Percentiles rank a stretch among this genome's conserved stretches.
These are phyloP conservation scores for Rutidosis leptorrhynchoides DNA, from an alignment of 129 eudicot genomes.

Conservation along the genomic window DNA sequence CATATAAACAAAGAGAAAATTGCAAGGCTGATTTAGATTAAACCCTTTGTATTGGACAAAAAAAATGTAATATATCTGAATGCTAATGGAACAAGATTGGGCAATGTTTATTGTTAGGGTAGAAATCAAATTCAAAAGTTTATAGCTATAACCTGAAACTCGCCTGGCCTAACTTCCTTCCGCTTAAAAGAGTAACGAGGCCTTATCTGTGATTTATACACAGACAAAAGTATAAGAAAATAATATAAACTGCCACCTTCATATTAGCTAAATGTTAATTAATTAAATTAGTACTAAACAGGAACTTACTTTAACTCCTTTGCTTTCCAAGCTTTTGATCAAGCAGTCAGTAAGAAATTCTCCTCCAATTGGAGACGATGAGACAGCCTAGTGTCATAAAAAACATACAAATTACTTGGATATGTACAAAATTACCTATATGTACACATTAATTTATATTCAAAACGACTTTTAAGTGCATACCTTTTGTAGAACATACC, in stretches of 20 bases:
- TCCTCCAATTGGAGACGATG: constrained; percentile 90
- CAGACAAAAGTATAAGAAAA: constrained; percentile 4
- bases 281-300: neutral
- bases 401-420: constrained; percentile 8
- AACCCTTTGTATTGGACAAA: neutral
- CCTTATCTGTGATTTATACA: constrained; percentile 57
- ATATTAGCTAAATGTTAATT: constrained; percentile 8
- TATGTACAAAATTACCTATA: neutral
- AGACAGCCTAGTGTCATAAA: constrained; percentile 59
- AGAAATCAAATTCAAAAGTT: constrained; percentile 8
- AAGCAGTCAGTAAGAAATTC: constrained; percentile 91
- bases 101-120: neutral
- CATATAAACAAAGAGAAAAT: neutral
- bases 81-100: neutral
- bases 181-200: constrained; percentile 95
- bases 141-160: constrained; percentile 75
- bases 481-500: constrained; percentile 99
- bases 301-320: constrained; percentile 75
- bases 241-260: constrained; percentile 13
- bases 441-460: too few species aligned
- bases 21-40: neutral
- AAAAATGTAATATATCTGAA: constrained; percentile 3
- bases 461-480: neutral
- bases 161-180: constrained; percentile 90
- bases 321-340: constrained; percentile 86